Conservation (phyloP, 1,284 basidiomycete genomes). For the Tilletia setariae region DNA sequence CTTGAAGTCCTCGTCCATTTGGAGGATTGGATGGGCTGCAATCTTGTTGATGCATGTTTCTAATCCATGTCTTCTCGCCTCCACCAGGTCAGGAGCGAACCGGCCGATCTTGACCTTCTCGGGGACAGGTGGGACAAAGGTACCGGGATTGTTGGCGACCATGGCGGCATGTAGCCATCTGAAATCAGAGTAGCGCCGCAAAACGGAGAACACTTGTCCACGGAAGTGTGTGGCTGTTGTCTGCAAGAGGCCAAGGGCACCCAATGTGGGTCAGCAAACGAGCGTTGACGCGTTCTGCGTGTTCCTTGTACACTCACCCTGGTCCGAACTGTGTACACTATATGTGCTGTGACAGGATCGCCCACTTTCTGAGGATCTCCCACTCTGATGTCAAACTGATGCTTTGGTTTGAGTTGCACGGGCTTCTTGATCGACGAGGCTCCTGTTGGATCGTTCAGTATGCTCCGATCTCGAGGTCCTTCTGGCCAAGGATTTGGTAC, state of each 20-base stretch:
- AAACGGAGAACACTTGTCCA: conserved; percentile 61
- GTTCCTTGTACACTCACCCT: conserved; percentile 5
- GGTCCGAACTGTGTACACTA: conserved; percentile 58
- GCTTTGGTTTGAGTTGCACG: not conserved
- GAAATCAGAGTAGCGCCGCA: conserved; percentile 94
- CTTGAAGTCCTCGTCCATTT: conserved; percentile 56
- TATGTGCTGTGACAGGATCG: conserved; percentile 50
- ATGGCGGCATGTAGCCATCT: conserved; percentile 92
- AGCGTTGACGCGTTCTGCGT: not conserved
- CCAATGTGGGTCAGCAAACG: not conserved
- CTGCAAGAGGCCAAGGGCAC: not conserved
- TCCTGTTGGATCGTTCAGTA: not conserved
- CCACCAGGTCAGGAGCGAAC: conserved; percentile 56
- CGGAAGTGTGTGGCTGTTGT: conserved; percentile 40
- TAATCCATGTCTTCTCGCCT: conserved; percentile 54
- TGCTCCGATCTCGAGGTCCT: not conserved
- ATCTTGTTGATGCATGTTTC: conserved; percentile 57
- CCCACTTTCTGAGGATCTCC: conserved; percentile 51
- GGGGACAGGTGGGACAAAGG: conserved; percentile 91
- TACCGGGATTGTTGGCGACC: conserved; percentile 87
- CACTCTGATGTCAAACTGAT: conserved; percentile 42
- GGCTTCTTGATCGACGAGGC: too few relatives aligned
- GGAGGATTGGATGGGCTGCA: conserved; percentile 55
- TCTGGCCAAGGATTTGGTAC: not conserved
- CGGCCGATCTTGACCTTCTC: conserved; percentile 81